Conservation (phyloP, 768 basidiomycete species). For the Boletus rubescentipes region DNA sequence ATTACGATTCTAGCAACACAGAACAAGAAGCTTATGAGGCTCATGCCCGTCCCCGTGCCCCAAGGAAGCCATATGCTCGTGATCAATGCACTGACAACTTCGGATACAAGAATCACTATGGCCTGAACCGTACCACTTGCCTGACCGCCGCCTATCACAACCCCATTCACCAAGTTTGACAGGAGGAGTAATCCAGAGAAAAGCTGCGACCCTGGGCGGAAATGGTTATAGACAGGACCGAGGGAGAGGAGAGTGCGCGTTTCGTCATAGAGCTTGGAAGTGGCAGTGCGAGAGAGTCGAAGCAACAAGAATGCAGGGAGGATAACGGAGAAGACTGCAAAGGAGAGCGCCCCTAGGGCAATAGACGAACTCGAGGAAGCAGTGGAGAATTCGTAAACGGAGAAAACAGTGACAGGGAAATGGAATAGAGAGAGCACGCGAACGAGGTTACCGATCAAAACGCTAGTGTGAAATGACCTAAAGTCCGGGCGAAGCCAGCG, state of each 20-base stretch:
- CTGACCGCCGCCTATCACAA: slow-evolving; percentile 89
- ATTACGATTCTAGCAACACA: slow-evolving; percentile 89
- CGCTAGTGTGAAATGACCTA: slow-evolving; percentile 77
- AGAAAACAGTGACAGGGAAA: slow-evolving; percentile 90
- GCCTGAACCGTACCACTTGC: slow-evolving; percentile 89
- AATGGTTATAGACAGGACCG: slow-evolving; percentile 94
- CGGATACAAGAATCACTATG: slow-evolving; percentile 84
- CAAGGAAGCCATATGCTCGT: slow-evolving; percentile 96
- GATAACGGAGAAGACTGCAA: slow-evolving; percentile 74
- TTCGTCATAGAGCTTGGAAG: slow-evolving; percentile 92
- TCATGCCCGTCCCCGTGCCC: slow-evolving; percentile 97
- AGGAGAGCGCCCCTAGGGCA: slow-evolving; percentile 78
- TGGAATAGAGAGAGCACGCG: slow-evolving; percentile 92
- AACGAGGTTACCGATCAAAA: slow-evolving; percentile 87
- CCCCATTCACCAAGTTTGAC: slow-evolving; percentile 78
- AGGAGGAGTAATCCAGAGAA: slow-evolving; percentile 82
- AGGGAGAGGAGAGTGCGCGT: slow-evolving; percentile 86
- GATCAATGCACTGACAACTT: slow-evolving; percentile 81
- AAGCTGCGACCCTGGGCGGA: slow-evolving; percentile 85
- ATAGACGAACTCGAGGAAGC: slow-evolving; percentile 55
- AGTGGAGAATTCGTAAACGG: slow-evolving; percentile 60
- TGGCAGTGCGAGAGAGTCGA: slow-evolving; percentile 77
- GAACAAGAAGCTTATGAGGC: slow-evolving; percentile 89
- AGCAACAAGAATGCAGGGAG: slow-evolving; percentile 73
- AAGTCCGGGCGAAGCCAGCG: slow-evolving; percentile 50